phyloP scores from a whole-genome alignment of 148 eudicot genomes.

The Dianthus caryophyllus region DNA sequence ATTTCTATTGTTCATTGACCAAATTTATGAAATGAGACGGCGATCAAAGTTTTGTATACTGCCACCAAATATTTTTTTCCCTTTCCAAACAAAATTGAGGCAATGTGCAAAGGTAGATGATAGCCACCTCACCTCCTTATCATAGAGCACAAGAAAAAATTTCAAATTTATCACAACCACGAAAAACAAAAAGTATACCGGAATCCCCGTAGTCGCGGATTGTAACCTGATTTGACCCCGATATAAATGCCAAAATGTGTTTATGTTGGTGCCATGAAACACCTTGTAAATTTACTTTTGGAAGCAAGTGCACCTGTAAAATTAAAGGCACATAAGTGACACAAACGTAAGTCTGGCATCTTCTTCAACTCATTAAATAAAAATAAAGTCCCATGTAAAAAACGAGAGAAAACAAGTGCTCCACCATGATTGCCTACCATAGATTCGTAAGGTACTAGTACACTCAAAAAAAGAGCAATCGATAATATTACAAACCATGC shows the following conservation, averaged over 20 bases:
- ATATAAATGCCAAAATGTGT: constrained; percentile 76
- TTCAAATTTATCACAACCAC: background rate
- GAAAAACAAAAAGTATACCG: constrained; percentile 38
- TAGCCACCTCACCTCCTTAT: background rate
- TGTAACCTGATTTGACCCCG: constrained; percentile 77
- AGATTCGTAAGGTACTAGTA: background rate
- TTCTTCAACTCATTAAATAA: background rate
- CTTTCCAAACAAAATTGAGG: background rate
- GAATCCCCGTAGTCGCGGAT: constrained; percentile 83
- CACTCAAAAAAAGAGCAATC: background rate
- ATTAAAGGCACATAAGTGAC: constrained; percentile 5
- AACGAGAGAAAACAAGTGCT: background rate
- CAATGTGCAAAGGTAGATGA: background rate
- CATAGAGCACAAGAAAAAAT: background rate
- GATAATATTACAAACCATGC: background rate
- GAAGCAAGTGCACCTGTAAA: constrained; percentile 66
- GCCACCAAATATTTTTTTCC: no score
- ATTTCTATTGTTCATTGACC: background rate
- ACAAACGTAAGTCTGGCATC: background rate
- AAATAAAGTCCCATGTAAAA: background rate
- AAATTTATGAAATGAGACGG: background rate
- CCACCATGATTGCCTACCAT: background rate
- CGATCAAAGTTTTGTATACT: no score
- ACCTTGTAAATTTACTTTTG: constrained; percentile 79
- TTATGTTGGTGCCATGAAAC: constrained; percentile 92